Conservation (phyloP, 2,329 filamentous ascomycete genomes). For the Sclerotinia nivalis region DNA sequence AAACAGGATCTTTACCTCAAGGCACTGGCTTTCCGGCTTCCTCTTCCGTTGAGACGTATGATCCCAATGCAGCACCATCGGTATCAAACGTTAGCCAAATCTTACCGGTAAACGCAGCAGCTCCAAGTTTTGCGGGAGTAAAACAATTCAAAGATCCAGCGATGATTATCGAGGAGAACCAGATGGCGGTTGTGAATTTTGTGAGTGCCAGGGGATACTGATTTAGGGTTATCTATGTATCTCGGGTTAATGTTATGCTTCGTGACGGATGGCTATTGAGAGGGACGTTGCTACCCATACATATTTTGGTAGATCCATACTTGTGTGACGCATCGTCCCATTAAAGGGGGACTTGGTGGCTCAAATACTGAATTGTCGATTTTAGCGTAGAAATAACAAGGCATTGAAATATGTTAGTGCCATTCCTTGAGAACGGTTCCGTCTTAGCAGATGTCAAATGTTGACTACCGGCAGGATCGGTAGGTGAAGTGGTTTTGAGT, state of each 20-base stretch:
- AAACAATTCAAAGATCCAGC: constrained; percentile 31
- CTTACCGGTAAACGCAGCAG: constrained; percentile 28
- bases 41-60: constrained; percentile 17
- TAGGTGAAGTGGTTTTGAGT: neutral
- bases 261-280: neutral
- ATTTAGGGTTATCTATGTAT: neutral
- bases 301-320: constrained; percentile 12
- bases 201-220: neutral
- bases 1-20: constrained; percentile 8
- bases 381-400: neutral
- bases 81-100: constrained; percentile 28
- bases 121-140: constrained; percentile 28
- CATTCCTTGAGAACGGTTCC: neutral
- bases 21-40: neutral
- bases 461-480: neutral
- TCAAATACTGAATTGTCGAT: neutral
- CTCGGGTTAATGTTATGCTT: neutral
- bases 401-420: neutral
- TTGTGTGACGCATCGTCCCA: constrained; percentile 6
- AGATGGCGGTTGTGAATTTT: constrained; percentile 30
- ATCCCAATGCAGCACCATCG: constrained; percentile 23
- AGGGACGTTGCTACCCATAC: neutral
- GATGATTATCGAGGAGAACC: constrained; percentile 34
- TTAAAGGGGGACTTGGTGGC: neutral
- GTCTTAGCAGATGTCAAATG: neutral